Conservation (phyloP, 495 filamentous ascomycete genomes). For the Hypoxylon perforatum region DNA sequence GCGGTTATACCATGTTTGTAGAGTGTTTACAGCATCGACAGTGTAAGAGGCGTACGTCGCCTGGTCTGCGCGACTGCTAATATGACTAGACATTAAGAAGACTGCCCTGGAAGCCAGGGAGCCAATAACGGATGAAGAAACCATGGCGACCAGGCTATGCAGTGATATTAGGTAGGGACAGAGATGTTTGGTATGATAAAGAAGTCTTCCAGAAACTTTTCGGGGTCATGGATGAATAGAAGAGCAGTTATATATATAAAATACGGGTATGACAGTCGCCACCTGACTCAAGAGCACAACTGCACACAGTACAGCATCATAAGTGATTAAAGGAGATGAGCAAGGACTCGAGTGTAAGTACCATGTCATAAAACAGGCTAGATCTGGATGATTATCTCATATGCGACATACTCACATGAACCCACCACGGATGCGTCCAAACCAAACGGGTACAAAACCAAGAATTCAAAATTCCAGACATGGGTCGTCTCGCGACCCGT, state of each 20-base stretch:
- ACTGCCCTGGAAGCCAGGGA: conserved; percentile 53
- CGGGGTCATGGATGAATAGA: conserved; percentile 6
- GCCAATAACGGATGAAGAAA: conserved; percentile 47
- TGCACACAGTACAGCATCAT: conserved; percentile 11
- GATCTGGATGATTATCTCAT: conserved; percentile 8
- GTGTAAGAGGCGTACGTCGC: conserved; percentile 53
- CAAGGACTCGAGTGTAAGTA: conserved; percentile 27
- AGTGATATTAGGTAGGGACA: conserved; percentile 1
- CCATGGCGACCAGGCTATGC: conserved; percentile 36
- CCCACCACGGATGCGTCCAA: conserved; percentile 21
- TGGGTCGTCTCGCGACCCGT: conserved; percentile 39
- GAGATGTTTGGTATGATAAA: conserved; percentile 28
- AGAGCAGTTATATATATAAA: conserved; percentile 21
- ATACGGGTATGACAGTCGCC: conserved; percentile 21
- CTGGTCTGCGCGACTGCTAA: conserved; percentile 21
- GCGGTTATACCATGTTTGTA: conserved; percentile 73
- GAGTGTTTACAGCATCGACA: conserved; percentile 55
- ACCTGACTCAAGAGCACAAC: conserved; percentile 19
- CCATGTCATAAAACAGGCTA: conserved; percentile 28
- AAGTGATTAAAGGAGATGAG: conserved; percentile 31
- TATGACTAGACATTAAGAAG: conserved; percentile 49
- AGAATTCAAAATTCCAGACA: conserved; percentile 38
- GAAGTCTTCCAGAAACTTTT: conserved; percentile 41
- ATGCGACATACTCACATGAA: conserved; percentile 35
- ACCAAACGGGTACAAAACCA: conserved; percentile 22